Base-by-base conservation (phyloP, 345 rosid species). In the Streptanthus diversifolius region DNA sequence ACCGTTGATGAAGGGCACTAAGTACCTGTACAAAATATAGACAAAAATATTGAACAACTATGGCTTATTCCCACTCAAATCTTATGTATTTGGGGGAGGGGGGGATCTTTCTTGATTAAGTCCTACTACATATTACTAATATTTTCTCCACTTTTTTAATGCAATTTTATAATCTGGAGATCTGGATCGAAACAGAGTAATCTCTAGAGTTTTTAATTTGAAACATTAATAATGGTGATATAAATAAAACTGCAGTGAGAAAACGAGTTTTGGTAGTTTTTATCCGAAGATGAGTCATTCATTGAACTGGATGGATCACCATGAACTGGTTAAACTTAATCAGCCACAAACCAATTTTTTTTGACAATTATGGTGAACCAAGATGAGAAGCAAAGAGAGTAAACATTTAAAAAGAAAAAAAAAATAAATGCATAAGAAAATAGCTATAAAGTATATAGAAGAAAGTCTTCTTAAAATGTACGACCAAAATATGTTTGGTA, bases 401-500 rank as follows among this genome's bases (percentile, higher is more conserved):
- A 15, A 63, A 5, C 39, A 3, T 3, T 43, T 63, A 37, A 11
- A 10, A 55, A 55, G 8, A 0, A n/a, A 22, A 37, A 3, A 29
- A 35, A 15, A 0, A 13, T 10, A 36, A 58, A 35, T 5, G 27
- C 4, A 17, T 12, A 22, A 9, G 29, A 22, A 24, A 61, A 22
- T 0, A 54, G 9, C 19, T 17, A 29, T 51, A 12, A 2, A 36
- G 25, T 14, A 55, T 55, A 55, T 55, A 30, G 12, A 61, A 61
- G n/a, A 63, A 45, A 63, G 56, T 30, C 55, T 30, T 32, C 17
- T 29, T 32, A 64, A 19, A 32, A 64, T 64, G 69, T 64, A 47
- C 44, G 69, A 33, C 69, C 56, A 36, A 64, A 1, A 19, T 18
- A 47, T 47, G 69, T 64, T 64, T 13, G 69, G 69, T 48, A 64